Conservation (phyloP, 139 green algal genomes). For the Chlorella sp. region DNA sequence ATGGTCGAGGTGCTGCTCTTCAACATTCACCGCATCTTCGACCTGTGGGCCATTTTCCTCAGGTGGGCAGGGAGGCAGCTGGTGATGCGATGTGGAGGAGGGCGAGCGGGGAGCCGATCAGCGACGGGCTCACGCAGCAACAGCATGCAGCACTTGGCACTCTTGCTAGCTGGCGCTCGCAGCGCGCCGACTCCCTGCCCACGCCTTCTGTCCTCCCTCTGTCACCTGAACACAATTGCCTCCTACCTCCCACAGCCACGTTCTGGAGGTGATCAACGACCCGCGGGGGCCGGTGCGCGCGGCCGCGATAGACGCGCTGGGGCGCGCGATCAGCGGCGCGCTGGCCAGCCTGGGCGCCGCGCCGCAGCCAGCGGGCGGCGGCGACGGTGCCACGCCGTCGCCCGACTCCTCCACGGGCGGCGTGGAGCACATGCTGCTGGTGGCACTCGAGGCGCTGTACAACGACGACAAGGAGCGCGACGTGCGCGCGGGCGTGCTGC, state of each 20-base stretch:
- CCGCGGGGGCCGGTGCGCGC: constrained; percentile 42
- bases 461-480: constrained; percentile 62
- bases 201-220: no score
- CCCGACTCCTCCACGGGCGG: constrained; percentile 35
- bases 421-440: constrained; percentile 82
- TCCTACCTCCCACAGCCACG: constrained; percentile 37
- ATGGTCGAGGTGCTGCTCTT: constrained; percentile 78
- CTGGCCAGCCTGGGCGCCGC: constrained; percentile 31
- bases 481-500: constrained; percentile 70
- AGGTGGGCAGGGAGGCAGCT: constrained; percentile 14
- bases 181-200: no score
- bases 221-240: background rate
- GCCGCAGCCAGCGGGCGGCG: background rate
- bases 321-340: constrained; percentile 61
- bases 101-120: no score
- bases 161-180: no score
- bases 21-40: constrained; percentile 67
- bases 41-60: constrained; percentile 83
- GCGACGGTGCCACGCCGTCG: no score
- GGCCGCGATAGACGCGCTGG: constrained; percentile 69
- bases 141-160: no score
- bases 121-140: no score
- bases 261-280: constrained; percentile 69
- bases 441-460: constrained; percentile 73
- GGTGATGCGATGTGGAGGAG: no score